phyloP scores from a whole-genome alignment of 2,329 filamentous ascomycete species.

The Waltergamsia citrina region DNA sequence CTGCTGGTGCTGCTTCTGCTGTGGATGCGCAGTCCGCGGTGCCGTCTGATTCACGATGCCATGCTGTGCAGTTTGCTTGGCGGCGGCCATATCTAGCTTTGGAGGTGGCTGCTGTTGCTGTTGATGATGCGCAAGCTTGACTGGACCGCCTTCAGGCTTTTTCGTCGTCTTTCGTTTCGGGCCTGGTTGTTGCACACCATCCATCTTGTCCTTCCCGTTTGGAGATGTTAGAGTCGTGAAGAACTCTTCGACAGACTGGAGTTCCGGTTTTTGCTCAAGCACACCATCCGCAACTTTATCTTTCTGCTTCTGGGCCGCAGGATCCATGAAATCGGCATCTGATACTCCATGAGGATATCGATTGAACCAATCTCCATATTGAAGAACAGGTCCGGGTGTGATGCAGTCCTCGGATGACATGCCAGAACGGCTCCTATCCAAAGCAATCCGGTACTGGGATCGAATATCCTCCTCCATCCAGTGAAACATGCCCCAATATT shows the following conservation, averaged over 20 bases:
- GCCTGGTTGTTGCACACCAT: conserved; percentile 3
- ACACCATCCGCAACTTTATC: conserved; percentile 81
- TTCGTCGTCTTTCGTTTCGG: conserved; percentile 29
- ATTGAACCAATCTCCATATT: conserved; percentile 97
- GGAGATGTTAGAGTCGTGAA: conserved; percentile 71
- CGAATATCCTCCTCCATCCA: conserved; percentile 92
- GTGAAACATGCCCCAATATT: conserved; percentile 97
- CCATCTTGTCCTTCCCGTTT: conserved; percentile 32
- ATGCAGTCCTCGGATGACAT: conserved; percentile 37
- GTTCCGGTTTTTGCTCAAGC: conserved; percentile 76
- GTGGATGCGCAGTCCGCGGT: conserved; percentile 10
- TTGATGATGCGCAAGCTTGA: conserved; percentile 6
- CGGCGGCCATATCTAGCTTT: background rate
- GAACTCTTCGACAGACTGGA: conserved; percentile 93
- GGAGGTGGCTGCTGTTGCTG: conserved; percentile 7
- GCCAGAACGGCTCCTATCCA: conserved; percentile 69
- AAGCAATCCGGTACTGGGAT: conserved; percentile 75
- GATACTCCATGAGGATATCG: conserved; percentile 89
- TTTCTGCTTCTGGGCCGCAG: conserved; percentile 55
- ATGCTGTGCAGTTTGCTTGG: background rate
- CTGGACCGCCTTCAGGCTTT: conserved; percentile 13
- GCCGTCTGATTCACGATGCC: conserved; percentile 2
- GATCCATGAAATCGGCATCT: conserved; percentile 73
- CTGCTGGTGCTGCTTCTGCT: conserved; percentile 11
- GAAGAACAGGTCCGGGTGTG: conserved; percentile 60